Base-by-base conservation (phyloP, 2,329 filamentous ascomycete species). In the Aspergillus carbonarius region DNA sequence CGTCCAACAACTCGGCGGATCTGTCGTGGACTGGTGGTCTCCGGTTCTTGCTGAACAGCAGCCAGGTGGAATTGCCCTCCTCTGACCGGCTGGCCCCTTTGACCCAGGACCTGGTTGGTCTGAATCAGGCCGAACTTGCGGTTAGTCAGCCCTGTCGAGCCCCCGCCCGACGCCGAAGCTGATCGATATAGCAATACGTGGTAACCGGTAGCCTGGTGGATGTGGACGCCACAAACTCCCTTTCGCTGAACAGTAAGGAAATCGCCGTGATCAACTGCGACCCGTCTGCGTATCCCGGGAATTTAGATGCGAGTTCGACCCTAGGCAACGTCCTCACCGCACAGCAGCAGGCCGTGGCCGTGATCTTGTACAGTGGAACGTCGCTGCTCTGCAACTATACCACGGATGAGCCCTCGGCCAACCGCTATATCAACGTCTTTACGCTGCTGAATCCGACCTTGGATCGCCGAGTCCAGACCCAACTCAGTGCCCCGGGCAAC, bases 201-300 rank as follows among this genome's bases (percentile, higher is more conserved):
- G 18, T 69, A 34, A 61, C 64, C 3, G 74, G 74, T 15, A 63
- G 54, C 49, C 52, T 73, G 37, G 66, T 70, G 49, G 60, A 63
- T 52, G 72, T 72, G 20, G 62, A 64, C n/a, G 65, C 68, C 18
- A 59, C 65, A 32, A 71, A 74, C 62, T 69, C 71, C 3, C 61
- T 68, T n/a, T 48, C 47, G 2, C 48, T 76, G 27, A 63, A 64
- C 17, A 60, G 32, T 13, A 60, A 60, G 12, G 63, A 70, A 18
- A 77, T 80, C 57, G 76, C 75, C 52, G 74, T 75, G 48, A 65
- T 80, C 54, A 74, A 73, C 42, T 79, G 78, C 63, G 78, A 80
- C 61, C 60, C 66, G 1, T 66, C 69, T 35, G 71, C 69, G 23
- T 79, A 79, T 61, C 62, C 70, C 10, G 77, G 75, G n/a, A 70